Evolutionary conservation across 257 asterid genomes (phyloP).

Genomic region (Rubia yunnanensis): DNA sequence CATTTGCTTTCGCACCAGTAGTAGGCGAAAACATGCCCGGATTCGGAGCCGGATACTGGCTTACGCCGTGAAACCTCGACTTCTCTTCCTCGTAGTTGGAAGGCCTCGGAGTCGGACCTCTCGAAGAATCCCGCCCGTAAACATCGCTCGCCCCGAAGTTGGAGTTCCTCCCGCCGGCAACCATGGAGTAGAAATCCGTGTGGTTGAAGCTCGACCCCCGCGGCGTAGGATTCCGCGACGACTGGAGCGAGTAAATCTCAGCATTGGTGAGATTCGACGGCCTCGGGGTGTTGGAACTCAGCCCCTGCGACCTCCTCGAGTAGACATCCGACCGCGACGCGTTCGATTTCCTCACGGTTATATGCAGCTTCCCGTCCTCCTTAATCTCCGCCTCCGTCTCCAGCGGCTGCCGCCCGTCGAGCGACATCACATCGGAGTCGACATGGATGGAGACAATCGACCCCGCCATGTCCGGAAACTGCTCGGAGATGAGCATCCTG

Average conservation of each 20-base stretch:
- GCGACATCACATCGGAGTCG: conserved; percentile 73
- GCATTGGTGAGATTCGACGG: conserved; percentile 77
- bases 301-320: conserved; percentile 59
- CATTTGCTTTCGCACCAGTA: conserved; percentile 23
- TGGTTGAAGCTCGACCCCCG: conserved; percentile 84
- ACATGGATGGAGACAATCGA: conserved; percentile 83
- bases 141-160: conserved; percentile 66
- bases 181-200: conserved; percentile 74
- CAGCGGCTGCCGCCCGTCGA: conserved; percentile 64
- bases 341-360: conserved; percentile 67
- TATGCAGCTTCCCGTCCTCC: conserved; percentile 74
- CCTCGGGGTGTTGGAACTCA: conserved; percentile 57
- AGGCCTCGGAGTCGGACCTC: conserved; percentile 71
- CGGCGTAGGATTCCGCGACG: conserved; percentile 80
- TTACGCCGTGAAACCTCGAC: conserved; percentile 31
- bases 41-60: conserved; percentile 59
- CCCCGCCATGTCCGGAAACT: conserved; percentile 81
- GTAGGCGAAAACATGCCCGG: conserved; percentile 78
- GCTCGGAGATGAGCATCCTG: conserved; percentile 61
- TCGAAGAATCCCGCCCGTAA: conserved; percentile 38
- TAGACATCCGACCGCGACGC: conserved; percentile 75
- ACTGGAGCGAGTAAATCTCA: conserved; percentile 78
- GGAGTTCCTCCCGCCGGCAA: conserved; percentile 57
- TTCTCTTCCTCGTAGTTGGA: conserved; percentile 77
- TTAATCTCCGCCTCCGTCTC: conserved; percentile 74